These are phyloP conservation scores for Omphalea diandra DNA, from an alignment of 441 rosid species.

Conservation along the genomic window DNA sequence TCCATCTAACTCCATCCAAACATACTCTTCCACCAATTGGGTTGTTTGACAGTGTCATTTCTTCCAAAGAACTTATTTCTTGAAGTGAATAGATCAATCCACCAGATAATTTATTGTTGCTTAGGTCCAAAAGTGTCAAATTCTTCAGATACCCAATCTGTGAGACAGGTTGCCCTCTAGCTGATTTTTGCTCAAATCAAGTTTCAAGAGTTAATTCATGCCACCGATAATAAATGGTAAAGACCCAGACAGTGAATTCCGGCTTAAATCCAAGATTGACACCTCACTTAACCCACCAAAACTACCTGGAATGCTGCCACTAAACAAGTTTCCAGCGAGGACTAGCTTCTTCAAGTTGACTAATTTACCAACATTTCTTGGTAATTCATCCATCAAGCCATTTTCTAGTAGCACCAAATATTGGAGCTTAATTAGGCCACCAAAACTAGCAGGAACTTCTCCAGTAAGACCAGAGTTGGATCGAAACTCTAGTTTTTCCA, in stretches of 20 bases:
- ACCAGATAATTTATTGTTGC: constrained; percentile 71
- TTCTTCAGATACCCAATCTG: constrained; percentile 54
- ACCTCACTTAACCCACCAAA: constrained; percentile 50
- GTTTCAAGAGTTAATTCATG: constrained; percentile 65
- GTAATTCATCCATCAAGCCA: constrained; percentile 57
- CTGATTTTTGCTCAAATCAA: constrained; percentile 75
- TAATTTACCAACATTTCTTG: constrained; percentile 47
- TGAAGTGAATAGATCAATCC: constrained; percentile 51
- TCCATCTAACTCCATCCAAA: too few species aligned
- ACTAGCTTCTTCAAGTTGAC: constrained; percentile 61
- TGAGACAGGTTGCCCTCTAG: constrained; percentile 55
- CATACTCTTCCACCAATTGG: constrained; percentile 59
- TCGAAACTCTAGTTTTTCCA: constrained; percentile 74
- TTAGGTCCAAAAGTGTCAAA: constrained; percentile 70
- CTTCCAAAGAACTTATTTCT: constrained; percentile 59
- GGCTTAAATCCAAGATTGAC: constrained; percentile 74
- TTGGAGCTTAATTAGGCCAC: constrained; percentile 55
- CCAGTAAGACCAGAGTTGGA: constrained; percentile 77
- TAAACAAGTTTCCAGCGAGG: constrained; percentile 60
- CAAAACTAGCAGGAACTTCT: constrained; percentile 53
- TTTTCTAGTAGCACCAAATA: constrained; percentile 73
- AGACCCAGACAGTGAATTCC: constrained; percentile 63
- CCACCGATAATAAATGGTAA: constrained; percentile 55
- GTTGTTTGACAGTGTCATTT: constrained; percentile 62
- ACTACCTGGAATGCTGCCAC: constrained; percentile 57